Percentiles rank a stretch among this genome's conserved stretches.
These are phyloP conservation scores for Fusarium poae DNA, from an alignment of 2,329 filamentous ascomycete species.

Conservation along the genomic window DNA sequence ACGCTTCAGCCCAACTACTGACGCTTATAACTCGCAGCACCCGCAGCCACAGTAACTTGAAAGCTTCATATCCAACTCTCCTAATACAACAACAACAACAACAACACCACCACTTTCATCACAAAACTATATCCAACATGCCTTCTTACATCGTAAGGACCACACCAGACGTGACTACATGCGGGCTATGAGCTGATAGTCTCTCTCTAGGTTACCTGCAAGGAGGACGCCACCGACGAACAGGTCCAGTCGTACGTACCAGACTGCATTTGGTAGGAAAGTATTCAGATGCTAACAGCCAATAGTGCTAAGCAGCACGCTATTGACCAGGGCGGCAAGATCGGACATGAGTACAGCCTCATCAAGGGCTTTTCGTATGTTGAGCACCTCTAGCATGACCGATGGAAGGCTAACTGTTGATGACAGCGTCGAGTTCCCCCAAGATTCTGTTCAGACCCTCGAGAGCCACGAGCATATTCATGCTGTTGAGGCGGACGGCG, in stretches of 20 bases:
- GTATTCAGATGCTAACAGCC: neutral
- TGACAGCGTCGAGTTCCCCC: slow-evolving; percentile 77
- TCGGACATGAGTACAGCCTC: slow-evolving; percentile 84
- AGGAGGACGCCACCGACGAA: slow-evolving; percentile 73
- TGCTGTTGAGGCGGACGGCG: slow-evolving; percentile 78
- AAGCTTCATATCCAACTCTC: slow-evolving; percentile 34
- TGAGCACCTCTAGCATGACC: neutral
- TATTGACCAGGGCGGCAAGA: slow-evolving; percentile 81
- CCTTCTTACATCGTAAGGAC: slow-evolving; percentile 67
- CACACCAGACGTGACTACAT: neutral
- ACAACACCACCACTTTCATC: slow-evolving; percentile 26
- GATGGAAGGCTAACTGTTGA: slow-evolving; percentile 2
- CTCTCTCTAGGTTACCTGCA: slow-evolving; percentile 78
- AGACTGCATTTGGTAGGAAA: neutral
- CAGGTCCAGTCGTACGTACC: slow-evolving; percentile 74
- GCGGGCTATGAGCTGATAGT: slow-evolving; percentile 29
- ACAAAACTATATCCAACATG: slow-evolving; percentile 57
- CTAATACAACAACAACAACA: slow-evolving; percentile 26
- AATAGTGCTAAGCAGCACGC: slow-evolving; percentile 81
- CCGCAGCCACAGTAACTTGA: slow-evolving; percentile 28
- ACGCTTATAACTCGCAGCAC: slow-evolving; percentile 45
- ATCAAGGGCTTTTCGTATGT: slow-evolving; percentile 95
- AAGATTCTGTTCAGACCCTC: slow-evolving; percentile 75
- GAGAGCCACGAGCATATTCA: slow-evolving; percentile 78
- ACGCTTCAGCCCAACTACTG: slow-evolving; percentile 42